These are phyloP conservation scores for Yamadazyma jaroonii DNA, from an alignment of 1,139 yeast genomes.

Conservation along the genomic window DNA sequence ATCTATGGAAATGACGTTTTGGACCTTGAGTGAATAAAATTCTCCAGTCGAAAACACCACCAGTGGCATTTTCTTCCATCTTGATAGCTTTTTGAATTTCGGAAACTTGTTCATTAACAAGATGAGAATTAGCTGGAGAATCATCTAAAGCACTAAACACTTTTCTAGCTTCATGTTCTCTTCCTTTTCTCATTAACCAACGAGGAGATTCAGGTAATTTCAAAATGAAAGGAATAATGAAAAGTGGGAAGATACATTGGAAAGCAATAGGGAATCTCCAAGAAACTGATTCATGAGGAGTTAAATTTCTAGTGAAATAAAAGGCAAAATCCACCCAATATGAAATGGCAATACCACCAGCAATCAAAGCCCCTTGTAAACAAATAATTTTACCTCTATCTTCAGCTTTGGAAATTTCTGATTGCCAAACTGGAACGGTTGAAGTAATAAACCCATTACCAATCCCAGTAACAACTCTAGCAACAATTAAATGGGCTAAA, in stretches of 20 bases:
- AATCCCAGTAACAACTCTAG: conserved; percentile 42
- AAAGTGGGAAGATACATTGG: conserved; percentile 35
- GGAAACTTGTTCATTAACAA: conserved; percentile 26
- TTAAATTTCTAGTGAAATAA: conserved; percentile 25
- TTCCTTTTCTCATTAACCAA: conserved; percentile 41
- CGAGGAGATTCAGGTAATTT: conserved; percentile 52
- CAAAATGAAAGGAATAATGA: conserved; percentile 26
- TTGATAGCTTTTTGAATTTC: conserved; percentile 30
- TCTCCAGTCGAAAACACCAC: conserved; percentile 21
- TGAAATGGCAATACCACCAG: conserved; percentile 38
- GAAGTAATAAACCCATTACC: conserved; percentile 40
- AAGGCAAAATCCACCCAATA: conserved; percentile 48
- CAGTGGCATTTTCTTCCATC: conserved; percentile 24
- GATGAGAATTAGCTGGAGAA: conserved; percentile 24
- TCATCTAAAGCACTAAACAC: conserved; percentile 46
- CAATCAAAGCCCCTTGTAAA: conserved; percentile 37
- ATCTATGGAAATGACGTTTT: conserved; percentile 47
- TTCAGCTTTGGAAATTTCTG: conserved; percentile 35
- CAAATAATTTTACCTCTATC: conserved; percentile 34
- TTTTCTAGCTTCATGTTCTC: conserved; percentile 46
- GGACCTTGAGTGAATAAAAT: conserved; percentile 36
- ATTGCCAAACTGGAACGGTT: conserved; percentile 39
- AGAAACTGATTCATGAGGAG: conserved; percentile 16
- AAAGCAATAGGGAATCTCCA: conserved; percentile 53
- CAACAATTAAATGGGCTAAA: conserved; percentile 33